These are phyloP conservation scores for Aristolochia contorta DNA, from an alignment of 164 flowering plant genomes.

Conservation along the genomic window DNA sequence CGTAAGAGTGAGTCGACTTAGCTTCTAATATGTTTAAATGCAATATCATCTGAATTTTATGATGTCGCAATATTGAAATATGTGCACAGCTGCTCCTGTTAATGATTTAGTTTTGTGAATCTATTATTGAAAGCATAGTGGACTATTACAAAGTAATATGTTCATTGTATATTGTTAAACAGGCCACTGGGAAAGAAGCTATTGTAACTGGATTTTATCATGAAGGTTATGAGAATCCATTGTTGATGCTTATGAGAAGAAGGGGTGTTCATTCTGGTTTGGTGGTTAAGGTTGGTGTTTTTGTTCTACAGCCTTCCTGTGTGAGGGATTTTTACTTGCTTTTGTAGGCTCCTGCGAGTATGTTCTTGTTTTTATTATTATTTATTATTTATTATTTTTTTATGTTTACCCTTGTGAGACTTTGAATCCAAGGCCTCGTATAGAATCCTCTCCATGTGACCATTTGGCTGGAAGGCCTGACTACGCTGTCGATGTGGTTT, in stretches of 20 bases:
- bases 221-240: constrained; percentile 78
- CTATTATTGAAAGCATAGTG: not conserved
- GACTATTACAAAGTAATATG: not conserved
- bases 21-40: not conserved
- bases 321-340: not conserved
- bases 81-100: too few species aligned
- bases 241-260: constrained; percentile 96
- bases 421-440: too few species aligned
- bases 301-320: not conserved
- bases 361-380: not conserved
- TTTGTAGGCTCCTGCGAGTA: not conserved
- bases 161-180: constrained; percentile 7
- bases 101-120: too few species aligned
- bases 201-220: constrained; percentile 96
- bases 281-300: constrained; percentile 71
- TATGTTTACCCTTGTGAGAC: too few species aligned
- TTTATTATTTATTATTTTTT: too few species aligned
- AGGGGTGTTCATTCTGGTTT: constrained; percentile 94
- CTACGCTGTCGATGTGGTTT: too few species aligned
- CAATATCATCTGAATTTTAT: not conserved
- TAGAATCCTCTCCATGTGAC: too few species aligned
- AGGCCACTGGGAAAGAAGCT: constrained; percentile 86
- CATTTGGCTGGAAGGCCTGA: too few species aligned
- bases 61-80: too few species aligned
- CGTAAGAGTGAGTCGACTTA: constrained; percentile 52